Percentiles rank a stretch among this genome's conserved stretches.
These are phyloP conservation scores for Penicillium paxilli DNA, from an alignment of 495 filamentous ascomycete genomes.

Conservation along the genomic window DNA sequence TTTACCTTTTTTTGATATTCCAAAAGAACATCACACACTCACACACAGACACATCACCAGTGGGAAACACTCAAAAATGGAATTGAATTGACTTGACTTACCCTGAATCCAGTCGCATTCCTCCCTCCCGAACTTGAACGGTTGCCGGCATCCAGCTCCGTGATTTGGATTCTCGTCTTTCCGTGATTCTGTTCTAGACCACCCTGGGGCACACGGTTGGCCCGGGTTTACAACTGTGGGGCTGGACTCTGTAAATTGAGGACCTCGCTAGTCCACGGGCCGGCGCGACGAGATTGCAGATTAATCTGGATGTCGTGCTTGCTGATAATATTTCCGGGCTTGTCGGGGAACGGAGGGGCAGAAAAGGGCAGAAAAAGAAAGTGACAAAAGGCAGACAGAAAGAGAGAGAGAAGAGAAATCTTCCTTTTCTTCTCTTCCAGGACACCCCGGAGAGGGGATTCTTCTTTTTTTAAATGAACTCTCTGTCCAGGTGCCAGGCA, in stretches of 20 bases:
- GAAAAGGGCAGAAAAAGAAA: background rate
- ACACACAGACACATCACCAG: too few relatives aligned
- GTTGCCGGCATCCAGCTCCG: background rate
- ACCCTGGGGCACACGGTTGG: background rate
- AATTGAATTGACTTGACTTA: background rate
- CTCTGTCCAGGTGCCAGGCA: slow-evolving; percentile 14
- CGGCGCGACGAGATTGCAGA: background rate
- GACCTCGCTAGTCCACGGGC: background rate
- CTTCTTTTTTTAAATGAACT: background rate
- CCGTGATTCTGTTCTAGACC: background rate
- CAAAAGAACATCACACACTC: background rate
- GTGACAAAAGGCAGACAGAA: background rate
- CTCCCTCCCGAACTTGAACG: background rate
- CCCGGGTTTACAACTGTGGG: slow-evolving; percentile 1
- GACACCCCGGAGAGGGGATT: too few relatives aligned
- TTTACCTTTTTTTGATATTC: too few relatives aligned
- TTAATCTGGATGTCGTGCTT: background rate
- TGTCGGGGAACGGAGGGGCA: background rate
- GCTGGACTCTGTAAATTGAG: background rate
- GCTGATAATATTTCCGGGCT: background rate
- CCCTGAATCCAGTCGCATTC: background rate
- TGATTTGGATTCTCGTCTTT: background rate
- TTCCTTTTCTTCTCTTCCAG: too few relatives aligned
- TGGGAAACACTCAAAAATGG: background rate
- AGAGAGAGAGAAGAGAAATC: background rate